Percentiles rank a stretch among this genome's conserved stretches.
phyloP scores from a whole-genome alignment of 805 yeast species.

The Candida yuanshanica region DNA sequence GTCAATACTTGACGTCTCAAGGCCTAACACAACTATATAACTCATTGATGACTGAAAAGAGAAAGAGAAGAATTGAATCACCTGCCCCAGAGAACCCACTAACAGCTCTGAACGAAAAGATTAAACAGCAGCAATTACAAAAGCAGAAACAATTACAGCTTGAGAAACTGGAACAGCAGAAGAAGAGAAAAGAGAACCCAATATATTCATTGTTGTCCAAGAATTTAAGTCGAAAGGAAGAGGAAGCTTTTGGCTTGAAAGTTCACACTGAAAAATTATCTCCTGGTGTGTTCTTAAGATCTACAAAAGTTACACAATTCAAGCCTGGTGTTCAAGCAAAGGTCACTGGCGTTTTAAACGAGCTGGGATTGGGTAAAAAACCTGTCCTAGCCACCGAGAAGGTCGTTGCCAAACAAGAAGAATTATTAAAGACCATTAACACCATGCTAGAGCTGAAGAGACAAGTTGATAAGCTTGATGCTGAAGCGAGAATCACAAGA shows the following conservation, averaged over 20 bases:
- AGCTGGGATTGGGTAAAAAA: constrained; percentile 69
- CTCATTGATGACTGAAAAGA: constrained; percentile 65
- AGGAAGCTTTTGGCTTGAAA: constrained; percentile 76
- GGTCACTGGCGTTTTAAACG: constrained; percentile 59
- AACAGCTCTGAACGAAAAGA: constrained; percentile 34
- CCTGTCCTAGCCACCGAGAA: constrained; percentile 86
- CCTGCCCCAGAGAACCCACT: constrained; percentile 39
- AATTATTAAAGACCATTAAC: constrained; percentile 60
- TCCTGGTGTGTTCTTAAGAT: constrained; percentile 73
- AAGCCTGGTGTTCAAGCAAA: constrained; percentile 72
- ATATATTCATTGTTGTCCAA: constrained; percentile 30
- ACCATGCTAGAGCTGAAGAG: constrained; percentile 77
- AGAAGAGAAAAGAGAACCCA: constrained; percentile 25
- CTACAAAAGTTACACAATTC: constrained; percentile 68
- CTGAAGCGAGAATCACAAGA: constrained; percentile 54
- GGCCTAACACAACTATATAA: constrained; percentile 85
- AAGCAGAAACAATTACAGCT: constrained; percentile 21
- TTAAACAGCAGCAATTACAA: constrained; percentile 24
- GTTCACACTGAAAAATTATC: constrained; percentile 69
- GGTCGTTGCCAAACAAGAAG: constrained; percentile 73
- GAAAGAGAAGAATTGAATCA: constrained; percentile 41
- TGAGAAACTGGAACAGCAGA: constrained; percentile 19
- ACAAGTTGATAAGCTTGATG: constrained; percentile 80
- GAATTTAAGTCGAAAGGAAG: constrained; percentile 66
- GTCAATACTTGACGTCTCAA: constrained; percentile 75